A percentile compares a stretch with the other conserved stretches of the same genome.
Conservation (phyloP, 1,139 yeast genomes). For the Hyphopichia khmerensis region DNA sequence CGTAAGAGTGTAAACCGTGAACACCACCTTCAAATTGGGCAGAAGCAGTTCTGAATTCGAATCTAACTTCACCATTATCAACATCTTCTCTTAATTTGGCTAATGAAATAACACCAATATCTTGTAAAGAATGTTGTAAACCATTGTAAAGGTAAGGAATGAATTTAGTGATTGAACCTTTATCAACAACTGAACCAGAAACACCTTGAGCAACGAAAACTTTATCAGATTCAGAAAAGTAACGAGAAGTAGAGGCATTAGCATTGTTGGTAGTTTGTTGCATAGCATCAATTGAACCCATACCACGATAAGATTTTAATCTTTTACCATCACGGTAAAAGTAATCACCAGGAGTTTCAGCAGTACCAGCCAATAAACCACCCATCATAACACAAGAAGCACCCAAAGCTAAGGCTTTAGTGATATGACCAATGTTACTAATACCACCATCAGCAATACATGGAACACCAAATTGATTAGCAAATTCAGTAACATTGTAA, state of each 20-base stretch:
- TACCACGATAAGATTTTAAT: constrained; percentile 96
- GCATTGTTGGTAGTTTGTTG: constrained; percentile 86
- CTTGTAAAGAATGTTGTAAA: constrained; percentile 98
- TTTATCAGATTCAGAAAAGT: constrained; percentile 92
- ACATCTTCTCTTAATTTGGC: constrained; percentile 64
- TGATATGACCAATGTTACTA: constrained; percentile 97
- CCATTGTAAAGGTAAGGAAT: constrained; percentile 93
- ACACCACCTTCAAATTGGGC: constrained; percentile 99
- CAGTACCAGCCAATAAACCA: constrained; percentile 97
- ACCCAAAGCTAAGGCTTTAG: constrained; percentile 95
- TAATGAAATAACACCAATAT: constrained; percentile 81
- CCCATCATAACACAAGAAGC: constrained; percentile 99
- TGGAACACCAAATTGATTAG: constrained; percentile 88
- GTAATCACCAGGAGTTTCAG: constrained; percentile 98
- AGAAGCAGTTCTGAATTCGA: constrained; percentile 97
- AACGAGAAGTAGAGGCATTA: constrained; percentile 97
- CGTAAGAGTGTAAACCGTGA: constrained; percentile 93
- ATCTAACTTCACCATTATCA: constrained; percentile 72
- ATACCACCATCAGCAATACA: constrained; percentile 99
- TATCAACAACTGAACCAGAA: constrained; percentile 93
- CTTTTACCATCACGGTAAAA: constrained; percentile 98
- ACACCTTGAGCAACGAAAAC: constrained; percentile 99
- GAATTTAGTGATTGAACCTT: constrained; percentile 92
- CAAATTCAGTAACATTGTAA: constrained; percentile 81
- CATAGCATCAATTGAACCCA: constrained; percentile 99